These are phyloP conservation scores for Micromonas commoda DNA, from an alignment of 139 green algal genomes.

Conservation along the genomic window DNA sequence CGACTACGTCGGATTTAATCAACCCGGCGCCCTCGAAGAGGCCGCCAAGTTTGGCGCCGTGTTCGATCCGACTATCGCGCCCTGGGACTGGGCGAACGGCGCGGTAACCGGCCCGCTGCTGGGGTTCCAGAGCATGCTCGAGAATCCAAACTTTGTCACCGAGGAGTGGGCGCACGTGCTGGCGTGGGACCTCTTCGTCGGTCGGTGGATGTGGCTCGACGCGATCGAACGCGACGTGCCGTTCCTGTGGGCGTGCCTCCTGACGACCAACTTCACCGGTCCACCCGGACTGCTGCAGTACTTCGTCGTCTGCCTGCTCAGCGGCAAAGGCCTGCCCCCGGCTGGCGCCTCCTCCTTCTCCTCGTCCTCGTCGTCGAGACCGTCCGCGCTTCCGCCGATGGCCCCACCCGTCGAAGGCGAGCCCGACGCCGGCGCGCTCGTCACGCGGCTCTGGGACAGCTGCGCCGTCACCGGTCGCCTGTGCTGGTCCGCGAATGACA, in stretches of 20 bases:
- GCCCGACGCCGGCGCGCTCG: background rate
- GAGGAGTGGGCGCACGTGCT: slow-evolving; percentile 31
- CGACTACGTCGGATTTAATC: slow-evolving; percentile 3
- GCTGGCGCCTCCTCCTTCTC: too few relatives aligned
- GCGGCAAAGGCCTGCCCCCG: slow-evolving; percentile 7
- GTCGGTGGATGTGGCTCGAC: slow-evolving; percentile 18
- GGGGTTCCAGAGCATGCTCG: slow-evolving; percentile 14
- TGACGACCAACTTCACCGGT: slow-evolving; percentile 10
- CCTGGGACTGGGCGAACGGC: background rate
- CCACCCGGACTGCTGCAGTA: slow-evolving; percentile 9
- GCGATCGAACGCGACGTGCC: background rate
- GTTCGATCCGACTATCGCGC: background rate
- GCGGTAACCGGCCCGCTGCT: background rate
- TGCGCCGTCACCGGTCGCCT: background rate
- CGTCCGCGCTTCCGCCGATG: background rate
- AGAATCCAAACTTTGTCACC: slow-evolving; percentile 24
- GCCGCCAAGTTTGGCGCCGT: slow-evolving; percentile 41
- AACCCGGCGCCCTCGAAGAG: slow-evolving; percentile 39
- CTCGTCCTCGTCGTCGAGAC: too few relatives aligned
- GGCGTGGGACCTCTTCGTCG: slow-evolving; percentile 23
- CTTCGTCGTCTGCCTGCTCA: background rate
- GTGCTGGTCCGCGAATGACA: background rate
- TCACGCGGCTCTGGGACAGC: background rate
- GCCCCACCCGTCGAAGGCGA: background rate
- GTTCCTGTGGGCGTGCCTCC: background rate